Conservation (phyloP, 225 moss, liverwort and hornwort genomes). For the Bryum argenteum region DNA sequence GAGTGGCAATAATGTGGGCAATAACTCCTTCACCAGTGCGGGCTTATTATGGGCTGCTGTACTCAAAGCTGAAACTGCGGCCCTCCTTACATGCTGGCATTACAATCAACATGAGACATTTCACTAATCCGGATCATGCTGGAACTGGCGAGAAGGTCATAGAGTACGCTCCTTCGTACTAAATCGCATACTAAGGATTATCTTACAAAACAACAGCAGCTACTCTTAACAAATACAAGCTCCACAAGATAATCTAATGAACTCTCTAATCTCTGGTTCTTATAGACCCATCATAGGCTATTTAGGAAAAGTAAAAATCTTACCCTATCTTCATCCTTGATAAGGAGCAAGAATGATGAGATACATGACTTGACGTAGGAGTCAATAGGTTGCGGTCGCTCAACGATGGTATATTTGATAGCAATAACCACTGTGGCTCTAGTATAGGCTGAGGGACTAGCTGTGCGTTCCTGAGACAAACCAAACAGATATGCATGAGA, state of each 20-base stretch:
- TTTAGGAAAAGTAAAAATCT: slow-evolving; percentile 22
- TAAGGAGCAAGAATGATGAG: slow-evolving; percentile 92
- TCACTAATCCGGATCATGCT: slow-evolving; percentile 16
- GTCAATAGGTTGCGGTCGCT: slow-evolving; percentile 96
- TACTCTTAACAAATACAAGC: background rate
- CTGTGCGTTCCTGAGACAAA: slow-evolving; percentile 82
- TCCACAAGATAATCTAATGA: background rate
- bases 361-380: slow-evolving; percentile 95
- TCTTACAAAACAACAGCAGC: background rate
- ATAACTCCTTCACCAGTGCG: slow-evolving; percentile 85
- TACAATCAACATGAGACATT: slow-evolving; percentile 15
- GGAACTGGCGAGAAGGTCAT: background rate
- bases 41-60: slow-evolving; percentile 99
- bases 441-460: slow-evolving; percentile 85
- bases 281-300: background rate
- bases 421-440: slow-evolving; percentile 99
- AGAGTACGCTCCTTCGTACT: background rate
- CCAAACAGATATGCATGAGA: slow-evolving; percentile 26
- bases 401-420: slow-evolving; percentile 98
- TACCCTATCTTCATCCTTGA: slow-evolving; percentile 96
- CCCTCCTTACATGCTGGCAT: slow-evolving; percentile 96
- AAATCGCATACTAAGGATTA: background rate
- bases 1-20: slow-evolving; percentile 86
- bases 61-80: slow-evolving; percentile 96
- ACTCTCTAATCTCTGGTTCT: slow-evolving; percentile 7